Conservation (phyloP, 78 protist genomes). For the Protostelium mycophagum region DNA sequence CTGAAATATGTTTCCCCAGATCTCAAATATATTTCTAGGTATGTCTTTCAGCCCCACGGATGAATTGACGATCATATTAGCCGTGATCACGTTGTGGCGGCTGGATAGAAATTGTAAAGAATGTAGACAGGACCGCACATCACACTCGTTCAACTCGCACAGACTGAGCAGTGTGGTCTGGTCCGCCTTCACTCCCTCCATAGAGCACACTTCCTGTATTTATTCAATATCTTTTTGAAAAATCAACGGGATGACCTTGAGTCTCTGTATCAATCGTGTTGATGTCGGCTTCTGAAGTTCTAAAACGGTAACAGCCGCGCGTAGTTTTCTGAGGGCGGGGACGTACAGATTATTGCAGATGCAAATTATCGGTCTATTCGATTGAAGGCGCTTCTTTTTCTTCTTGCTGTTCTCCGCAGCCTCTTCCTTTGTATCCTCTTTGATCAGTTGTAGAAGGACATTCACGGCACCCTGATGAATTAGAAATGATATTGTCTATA, state of each 20-base stretch:
- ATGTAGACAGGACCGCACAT: slow-evolving; percentile 57
- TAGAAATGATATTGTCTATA: background rate
- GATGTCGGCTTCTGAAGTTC: slow-evolving; percentile 31
- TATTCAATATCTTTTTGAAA: background rate
- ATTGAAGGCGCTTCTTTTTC: background rate
- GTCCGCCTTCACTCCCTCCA: slow-evolving; percentile 20
- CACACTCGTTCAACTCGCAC: slow-evolving; percentile 32
- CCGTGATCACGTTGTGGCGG: background rate
- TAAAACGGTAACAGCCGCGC: slow-evolving; percentile 45
- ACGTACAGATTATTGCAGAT: slow-evolving; percentile 76
- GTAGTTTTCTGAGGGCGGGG: slow-evolving; percentile 38
- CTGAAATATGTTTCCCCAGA: slow-evolving; percentile 26
- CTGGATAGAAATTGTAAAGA: slow-evolving; percentile 39
- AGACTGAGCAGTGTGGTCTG: slow-evolving; percentile 17
- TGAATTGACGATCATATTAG: background rate
- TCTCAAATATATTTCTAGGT: slow-evolving; percentile 10
- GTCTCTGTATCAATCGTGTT: slow-evolving; percentile 14
- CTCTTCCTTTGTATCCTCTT: background rate
- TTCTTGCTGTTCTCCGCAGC: background rate
- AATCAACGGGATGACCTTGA: slow-evolving; percentile 16
- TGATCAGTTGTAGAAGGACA: background rate
- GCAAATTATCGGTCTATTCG: slow-evolving; percentile 75
- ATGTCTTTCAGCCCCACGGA: slow-evolving; percentile 20
- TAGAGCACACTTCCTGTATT: slow-evolving; percentile 7
- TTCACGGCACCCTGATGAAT: background rate